Evolutionary conservation across 1,284 basidiomycete species (phyloP), one percentile per base, ranked within the genome.

Genomic region (Sporisorium graminicola): DNA sequence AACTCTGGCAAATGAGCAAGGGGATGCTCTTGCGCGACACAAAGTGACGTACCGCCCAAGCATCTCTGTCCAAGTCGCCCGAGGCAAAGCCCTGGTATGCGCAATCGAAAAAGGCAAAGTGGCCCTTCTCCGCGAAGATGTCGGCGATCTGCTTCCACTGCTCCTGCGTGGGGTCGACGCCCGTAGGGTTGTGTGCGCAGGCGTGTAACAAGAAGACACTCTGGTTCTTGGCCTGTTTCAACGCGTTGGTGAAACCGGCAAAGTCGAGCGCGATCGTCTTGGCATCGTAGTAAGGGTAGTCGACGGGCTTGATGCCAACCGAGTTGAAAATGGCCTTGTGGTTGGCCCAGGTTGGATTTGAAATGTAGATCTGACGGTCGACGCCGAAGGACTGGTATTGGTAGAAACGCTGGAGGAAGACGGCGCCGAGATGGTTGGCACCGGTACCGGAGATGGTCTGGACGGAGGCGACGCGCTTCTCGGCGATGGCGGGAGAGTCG

Each of bases 261-360:
- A 92, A 93, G 85, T 96, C 94, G 49, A 99, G 90, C 3, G 91
- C 92, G 78, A 97, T 93, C 13, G 93, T 95, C 86, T 92, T 90
- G 37, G 92, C 89, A 87, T 98, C 93, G 84, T 96, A 95, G 87
- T 96, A 98, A 12, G 92, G 90, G 87, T 97, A 97, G 58, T 92
- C 90, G 46, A 91, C 86, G 18, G 93, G 92, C 56, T 90, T 89
- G 80, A 96, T 91, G 43, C 92, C 93, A 49, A 93, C 92, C 78
- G 93, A 92, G 81, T 89, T 90, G 87, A 97, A 92, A 86, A 98
- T 94, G 40, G 93, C 91, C 81, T 92, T 90, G 88, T 98, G 95
- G 87, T 94, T 98, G 65, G 91, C 94, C 95, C 95, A 98, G 31
- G 95, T 97, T 37, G 95, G 95, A 85, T 94, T 91, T 84, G 92